Evolutionary conservation across 2,329 filamentous ascomycete genomes (phyloP).

Genomic region (Colletotrichum incanum): DNA sequence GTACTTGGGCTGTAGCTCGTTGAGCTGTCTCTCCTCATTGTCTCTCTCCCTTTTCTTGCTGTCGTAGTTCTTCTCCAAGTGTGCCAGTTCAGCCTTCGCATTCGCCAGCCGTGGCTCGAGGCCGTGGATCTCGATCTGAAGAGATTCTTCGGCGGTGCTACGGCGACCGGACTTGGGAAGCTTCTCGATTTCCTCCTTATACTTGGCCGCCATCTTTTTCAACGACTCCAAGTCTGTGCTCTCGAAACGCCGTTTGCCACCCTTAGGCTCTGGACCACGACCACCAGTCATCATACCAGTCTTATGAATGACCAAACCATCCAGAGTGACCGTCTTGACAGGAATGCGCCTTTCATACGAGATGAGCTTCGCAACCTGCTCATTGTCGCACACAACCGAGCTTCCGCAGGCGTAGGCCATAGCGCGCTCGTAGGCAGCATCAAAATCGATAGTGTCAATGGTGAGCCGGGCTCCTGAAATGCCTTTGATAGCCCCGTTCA

Average conservation of each 20-base stretch:
- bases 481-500: conserved; percentile 92
- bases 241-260: conserved; percentile 86
- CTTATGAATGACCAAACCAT: conserved; percentile 98
- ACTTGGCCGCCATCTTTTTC: conserved; percentile 81
- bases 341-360: conserved; percentile 88
- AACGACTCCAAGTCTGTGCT: conserved; percentile 91
- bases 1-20: conserved; percentile 84
- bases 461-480: conserved; percentile 89
- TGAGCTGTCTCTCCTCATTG: conserved; percentile 80
- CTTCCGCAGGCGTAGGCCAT: conserved; percentile 97
- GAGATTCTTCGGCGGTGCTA: conserved; percentile 82
- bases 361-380: conserved; percentile 89
- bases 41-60: conserved; percentile 89
- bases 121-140: conserved; percentile 84
- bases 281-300: conserved; percentile 97
- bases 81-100: conserved; percentile 81
- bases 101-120: conserved; percentile 83
- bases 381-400: conserved; percentile 92
- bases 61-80: conserved; percentile 85
- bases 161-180: conserved; percentile 85
- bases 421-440: conserved; percentile 87
- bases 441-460: conserved; percentile 97
- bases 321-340: conserved; percentile 93
- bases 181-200: conserved; percentile 83
- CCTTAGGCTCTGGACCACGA: conserved; percentile 81